A percentile compares a stretch with the other conserved stretches of the same genome.
phyloP scores from a whole-genome alignment of 2,329 filamentous ascomycete genomes.

The Cryphonectria parasitica region DNA sequence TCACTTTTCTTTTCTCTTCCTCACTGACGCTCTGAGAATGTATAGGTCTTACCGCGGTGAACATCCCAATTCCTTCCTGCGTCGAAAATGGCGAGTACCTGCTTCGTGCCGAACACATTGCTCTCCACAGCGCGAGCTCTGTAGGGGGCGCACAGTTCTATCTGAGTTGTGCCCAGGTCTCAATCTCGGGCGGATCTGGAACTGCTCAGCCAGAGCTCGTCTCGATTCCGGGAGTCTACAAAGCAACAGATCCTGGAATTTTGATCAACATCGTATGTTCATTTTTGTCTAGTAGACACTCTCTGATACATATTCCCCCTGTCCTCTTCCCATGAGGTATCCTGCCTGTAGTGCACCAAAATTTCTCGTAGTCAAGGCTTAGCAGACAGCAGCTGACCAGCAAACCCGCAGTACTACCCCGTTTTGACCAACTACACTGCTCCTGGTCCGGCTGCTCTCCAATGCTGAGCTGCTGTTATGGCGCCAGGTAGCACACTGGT shows the following conservation, averaged over 20 bases:
- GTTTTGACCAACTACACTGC: conserved; percentile 43
- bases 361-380: not conserved
- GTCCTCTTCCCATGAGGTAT: not conserved
- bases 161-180: conserved; percentile 47
- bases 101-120: conserved; percentile 53
- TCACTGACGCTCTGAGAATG: not conserved
- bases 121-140: conserved; percentile 47
- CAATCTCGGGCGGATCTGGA: conserved; percentile 47
- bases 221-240: conserved; percentile 48
- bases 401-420: conserved; percentile 39
- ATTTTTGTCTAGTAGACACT: not conserved
- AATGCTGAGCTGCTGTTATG: conserved; percentile 17
- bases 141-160: conserved; percentile 52
- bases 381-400: not conserved
- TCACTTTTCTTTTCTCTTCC: fast-evolving
- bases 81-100: conserved; percentile 55
- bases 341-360: no score
- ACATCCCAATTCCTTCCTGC: conserved; percentile 47
- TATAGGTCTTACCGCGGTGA: conserved; percentile 39
- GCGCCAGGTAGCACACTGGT: no score
- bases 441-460: conserved; percentile 30
- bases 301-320: not conserved
- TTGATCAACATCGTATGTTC: conserved; percentile 40
- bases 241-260: conserved; percentile 44
- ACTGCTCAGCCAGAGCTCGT: conserved; percentile 43